phyloP scores from a whole-genome alignment of 306 rosid species.

The Herpetospermum pedunculosum region DNA sequence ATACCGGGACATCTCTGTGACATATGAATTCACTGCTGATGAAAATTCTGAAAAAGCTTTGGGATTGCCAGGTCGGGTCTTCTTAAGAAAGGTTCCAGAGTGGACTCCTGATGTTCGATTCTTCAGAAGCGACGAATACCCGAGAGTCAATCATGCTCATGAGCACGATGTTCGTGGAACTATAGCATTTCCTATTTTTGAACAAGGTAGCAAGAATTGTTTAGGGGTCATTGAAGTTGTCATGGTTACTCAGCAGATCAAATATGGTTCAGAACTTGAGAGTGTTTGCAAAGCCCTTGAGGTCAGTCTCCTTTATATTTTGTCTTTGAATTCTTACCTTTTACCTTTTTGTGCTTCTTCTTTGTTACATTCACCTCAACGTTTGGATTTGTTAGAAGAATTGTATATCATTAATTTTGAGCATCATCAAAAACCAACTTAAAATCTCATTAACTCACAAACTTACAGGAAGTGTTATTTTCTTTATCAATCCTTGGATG shows the following conservation, averaged over 20 bases:
- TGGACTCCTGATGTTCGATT: constrained; percentile 94
- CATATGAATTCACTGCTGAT: constrained; percentile 49
- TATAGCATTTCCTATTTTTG: constrained; percentile 79
- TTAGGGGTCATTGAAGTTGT: constrained; percentile 91
- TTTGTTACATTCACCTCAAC: neutral
- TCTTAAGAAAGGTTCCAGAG: constrained; percentile 63
- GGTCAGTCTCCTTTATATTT: constrained; percentile 36
- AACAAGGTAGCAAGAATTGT: constrained; percentile 60
- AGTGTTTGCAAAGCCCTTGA: constrained; percentile 84
- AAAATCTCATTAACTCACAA: neutral
- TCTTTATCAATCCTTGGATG: neutral
- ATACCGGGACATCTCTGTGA: constrained; percentile 53
- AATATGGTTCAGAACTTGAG: constrained; percentile 58
- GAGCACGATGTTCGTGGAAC: constrained; percentile 62
- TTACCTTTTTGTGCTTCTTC: neutral
- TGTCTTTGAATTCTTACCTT: constrained; percentile 5
- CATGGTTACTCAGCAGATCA: constrained; percentile 52
- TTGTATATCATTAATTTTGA: neutral
- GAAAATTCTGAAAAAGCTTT: constrained; percentile 33
- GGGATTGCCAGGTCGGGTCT: constrained; percentile 93
- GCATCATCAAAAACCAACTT: neutral
- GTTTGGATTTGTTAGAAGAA: neutral
- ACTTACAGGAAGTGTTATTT: neutral
- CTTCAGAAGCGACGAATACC: constrained; percentile 71
- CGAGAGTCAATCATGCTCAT: constrained; percentile 63